Evolutionary conservation across 2,329 filamentous ascomycete genomes (phyloP).

Genomic region (Stachybotrys chlorohalonatus): DNA sequence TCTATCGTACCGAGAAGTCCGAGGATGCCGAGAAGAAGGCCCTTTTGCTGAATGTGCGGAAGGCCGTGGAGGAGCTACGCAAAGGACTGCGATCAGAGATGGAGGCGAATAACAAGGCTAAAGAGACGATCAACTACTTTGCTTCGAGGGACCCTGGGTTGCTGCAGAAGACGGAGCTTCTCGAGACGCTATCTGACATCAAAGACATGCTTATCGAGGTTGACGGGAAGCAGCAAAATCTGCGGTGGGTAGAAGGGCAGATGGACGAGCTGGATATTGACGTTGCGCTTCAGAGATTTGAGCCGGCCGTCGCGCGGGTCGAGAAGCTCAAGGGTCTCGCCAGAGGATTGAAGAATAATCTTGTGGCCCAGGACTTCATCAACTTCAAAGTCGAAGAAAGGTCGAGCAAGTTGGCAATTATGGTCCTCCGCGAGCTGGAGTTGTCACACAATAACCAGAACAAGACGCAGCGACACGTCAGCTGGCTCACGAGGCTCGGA

Average conservation of each 20-base stretch:
- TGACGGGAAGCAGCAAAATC: slow-evolving; percentile 90
- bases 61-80: slow-evolving; percentile 84
- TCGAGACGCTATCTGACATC: slow-evolving; percentile 68
- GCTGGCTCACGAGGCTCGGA: slow-evolving; percentile 76
- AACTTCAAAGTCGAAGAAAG: slow-evolving; percentile 84
- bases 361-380: slow-evolving; percentile 84
- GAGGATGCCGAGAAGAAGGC: slow-evolving; percentile 71
- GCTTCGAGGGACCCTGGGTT: slow-evolving; percentile 68
- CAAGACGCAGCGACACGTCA: slow-evolving; percentile 72
- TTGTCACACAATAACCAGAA: slow-evolving; percentile 68
- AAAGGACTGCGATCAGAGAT: slow-evolving; percentile 79
- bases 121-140: slow-evolving; percentile 80
- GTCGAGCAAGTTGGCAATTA: slow-evolving; percentile 64
- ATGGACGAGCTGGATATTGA: slow-evolving; percentile 95
- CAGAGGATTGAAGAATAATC: slow-evolving; percentile 73
- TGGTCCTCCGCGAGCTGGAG: slow-evolving; percentile 69
- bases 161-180: slow-evolving; percentile 68
- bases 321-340: slow-evolving; percentile 78
- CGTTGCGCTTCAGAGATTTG: slow-evolving; percentile 83
- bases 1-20: slow-evolving; percentile 81
- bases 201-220: slow-evolving; percentile 91
- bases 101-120: slow-evolving; percentile 74
- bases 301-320: slow-evolving; percentile 72
- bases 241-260: slow-evolving; percentile 91
- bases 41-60: slow-evolving; percentile 81